Evolutionary conservation across 208 protist genomes (phyloP).

Genomic region (Acanthamoeba polyphaga): DNA sequence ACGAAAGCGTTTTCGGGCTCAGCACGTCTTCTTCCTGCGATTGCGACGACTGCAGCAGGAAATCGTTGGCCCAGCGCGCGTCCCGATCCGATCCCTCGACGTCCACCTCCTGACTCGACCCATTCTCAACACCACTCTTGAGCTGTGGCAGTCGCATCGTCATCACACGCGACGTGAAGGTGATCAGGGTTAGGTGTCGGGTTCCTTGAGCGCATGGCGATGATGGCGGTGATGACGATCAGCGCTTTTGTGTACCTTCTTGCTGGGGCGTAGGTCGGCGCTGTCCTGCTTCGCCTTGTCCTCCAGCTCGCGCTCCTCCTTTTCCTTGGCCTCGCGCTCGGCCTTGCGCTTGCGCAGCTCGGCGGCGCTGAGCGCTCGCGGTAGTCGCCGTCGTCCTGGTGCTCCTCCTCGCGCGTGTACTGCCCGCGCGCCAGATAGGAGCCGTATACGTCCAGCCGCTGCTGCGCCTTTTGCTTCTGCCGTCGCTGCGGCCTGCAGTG

Average conservation of each 20-base stretch:
- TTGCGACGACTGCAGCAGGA: neutral
- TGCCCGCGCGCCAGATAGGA: neutral
- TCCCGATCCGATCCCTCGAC: neutral
- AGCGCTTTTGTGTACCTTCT: slow-evolving; percentile 5
- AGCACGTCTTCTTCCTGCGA: neutral
- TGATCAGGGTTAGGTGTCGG: neutral
- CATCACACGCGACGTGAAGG: neutral
- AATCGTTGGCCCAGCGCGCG: neutral
- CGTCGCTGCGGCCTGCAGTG: neutral
- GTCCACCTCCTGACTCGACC: neutral
- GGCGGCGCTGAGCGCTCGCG: neutral
- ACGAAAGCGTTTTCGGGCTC: neutral
- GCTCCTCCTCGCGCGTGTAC: neutral
- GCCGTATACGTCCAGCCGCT: neutral
- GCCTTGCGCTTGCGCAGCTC: slow-evolving; percentile 31
- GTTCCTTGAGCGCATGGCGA: neutral
- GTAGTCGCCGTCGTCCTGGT: neutral
- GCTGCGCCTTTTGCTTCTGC: slow-evolving; percentile 27
- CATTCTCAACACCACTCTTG: neutral
- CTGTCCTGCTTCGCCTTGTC: neutral
- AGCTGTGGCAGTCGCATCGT: neutral
- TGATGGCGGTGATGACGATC: neutral
- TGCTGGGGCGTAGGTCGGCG: neutral
- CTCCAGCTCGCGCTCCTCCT: neutral
- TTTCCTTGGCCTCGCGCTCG: neutral